Evolutionary conservation across 306 rosid species (phyloP).

Genomic region (Corylus heterophylla): DNA sequence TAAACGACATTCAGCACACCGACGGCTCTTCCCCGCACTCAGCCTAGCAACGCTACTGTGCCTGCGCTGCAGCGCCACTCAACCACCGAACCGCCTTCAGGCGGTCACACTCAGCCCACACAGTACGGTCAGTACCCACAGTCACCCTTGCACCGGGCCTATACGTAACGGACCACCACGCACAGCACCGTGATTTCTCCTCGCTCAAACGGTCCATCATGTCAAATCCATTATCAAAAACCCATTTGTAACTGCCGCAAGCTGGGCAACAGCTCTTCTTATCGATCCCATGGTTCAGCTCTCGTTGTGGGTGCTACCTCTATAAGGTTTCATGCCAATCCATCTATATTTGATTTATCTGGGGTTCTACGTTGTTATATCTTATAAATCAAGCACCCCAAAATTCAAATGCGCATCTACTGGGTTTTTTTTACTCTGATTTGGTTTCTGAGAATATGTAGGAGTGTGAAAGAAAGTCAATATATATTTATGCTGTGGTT

Average conservation of each 20-base stretch:
- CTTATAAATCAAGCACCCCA: background rate
- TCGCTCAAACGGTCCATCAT: background rate
- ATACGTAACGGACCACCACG: no score
- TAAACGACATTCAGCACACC: no score
- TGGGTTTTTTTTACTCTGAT: background rate
- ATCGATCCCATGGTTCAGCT: constrained; percentile 76
- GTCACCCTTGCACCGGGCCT: no score
- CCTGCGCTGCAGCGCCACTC: no score
- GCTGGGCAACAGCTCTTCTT: constrained; percentile 74
- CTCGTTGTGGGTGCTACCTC: constrained; percentile 83
- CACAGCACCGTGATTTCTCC: no score
- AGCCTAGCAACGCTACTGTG: no score
- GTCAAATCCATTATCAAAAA: constrained; percentile 65
- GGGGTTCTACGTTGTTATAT: background rate
- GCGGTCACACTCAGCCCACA: no score
- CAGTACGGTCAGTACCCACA: no score
- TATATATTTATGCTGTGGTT: background rate
- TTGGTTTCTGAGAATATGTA: background rate
- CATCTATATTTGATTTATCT: constrained; percentile 2
- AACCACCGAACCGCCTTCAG: no score
- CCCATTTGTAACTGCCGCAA: constrained; percentile 86
- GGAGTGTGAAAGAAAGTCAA: no score
- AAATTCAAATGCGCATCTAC: background rate
- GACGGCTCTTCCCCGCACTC: no score
- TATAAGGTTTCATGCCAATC: constrained; percentile 53